Evolutionary conservation across 768 basidiomycete species (phyloP).

Genomic region (Phanerochaete sordida): DNA sequence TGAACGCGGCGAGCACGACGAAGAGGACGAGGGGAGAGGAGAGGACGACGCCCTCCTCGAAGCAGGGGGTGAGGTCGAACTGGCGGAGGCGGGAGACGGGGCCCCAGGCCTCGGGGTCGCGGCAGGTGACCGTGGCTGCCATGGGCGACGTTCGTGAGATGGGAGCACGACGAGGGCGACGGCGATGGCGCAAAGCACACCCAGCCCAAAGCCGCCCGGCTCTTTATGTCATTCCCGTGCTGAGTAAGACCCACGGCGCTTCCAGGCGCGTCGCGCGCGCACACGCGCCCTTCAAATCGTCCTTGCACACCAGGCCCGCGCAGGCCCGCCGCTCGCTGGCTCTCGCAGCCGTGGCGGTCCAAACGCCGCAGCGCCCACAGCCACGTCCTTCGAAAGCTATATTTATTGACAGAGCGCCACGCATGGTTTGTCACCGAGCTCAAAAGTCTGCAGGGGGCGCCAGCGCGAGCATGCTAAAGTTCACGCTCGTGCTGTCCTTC

Average conservation of each 20-base stretch:
- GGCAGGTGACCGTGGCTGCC: conserved; percentile 32
- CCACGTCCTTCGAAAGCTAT: too few relatives aligned
- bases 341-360: too few relatives aligned
- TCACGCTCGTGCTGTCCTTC: conserved; percentile 44
- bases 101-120: conserved; percentile 62
- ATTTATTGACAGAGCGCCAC: too few relatives aligned
- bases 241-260: conserved; percentile 1
- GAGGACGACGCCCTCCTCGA: conserved; percentile 70
- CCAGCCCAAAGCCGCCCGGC: not conserved
- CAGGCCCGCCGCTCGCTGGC: too few relatives aligned
- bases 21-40: conserved; percentile 47
- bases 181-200: conserved; percentile 21
- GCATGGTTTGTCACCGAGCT: not conserved
- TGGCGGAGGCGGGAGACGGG: conserved; percentile 52
- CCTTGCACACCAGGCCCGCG: not conserved
- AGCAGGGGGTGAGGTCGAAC: conserved; percentile 81
- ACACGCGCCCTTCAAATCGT: not conserved
- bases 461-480: conserved; percentile 70
- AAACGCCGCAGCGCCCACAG: too few relatives aligned
- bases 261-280: not conserved
- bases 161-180: conserved; percentile 21
- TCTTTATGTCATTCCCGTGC: not conserved
- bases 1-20: conserved; percentile 38
- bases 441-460: conserved; percentile 19
- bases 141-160: conserved; percentile 13